Evolutionary conservation across 768 basidiomycete genomes (phyloP), one percentile per base, ranked within the genome.

Genomic region (Lentinula boryana): DNA sequence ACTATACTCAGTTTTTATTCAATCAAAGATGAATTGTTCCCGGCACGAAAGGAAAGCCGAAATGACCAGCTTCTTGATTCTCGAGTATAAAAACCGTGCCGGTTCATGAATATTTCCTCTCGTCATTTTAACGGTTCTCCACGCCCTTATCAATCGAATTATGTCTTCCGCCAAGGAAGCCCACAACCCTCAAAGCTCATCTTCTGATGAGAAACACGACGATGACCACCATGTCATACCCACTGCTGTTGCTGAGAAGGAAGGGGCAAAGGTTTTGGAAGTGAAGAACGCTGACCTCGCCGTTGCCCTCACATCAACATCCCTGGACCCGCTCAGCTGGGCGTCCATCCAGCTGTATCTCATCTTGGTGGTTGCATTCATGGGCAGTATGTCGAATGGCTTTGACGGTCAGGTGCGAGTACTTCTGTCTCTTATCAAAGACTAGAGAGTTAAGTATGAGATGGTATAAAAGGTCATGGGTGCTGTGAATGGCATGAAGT

Each of bases 401-500:
- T 80, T 80, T 46, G 78, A 80, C 58, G 78, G 78, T 18, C 76
- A 57, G 77, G 78, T 77, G 61, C 58, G 73, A 15, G 36, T 5
- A 43, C 60, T 52, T 41, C 55, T 55, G 54, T 43, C 43, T 27
- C 33, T 50, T 38, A 16, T 57, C 56, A 27, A 7, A 43, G 32
- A 5, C 56, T 38, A 5, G 9, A 49, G 6, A 49, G 5, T 38
- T 41, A n/a, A 38, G 27, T 27, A 27, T 27, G 32, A 41, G 13
- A 32, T 31, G 16, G n/a, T 38, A 8, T 53, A 5, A 13, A 23
- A 60, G 79, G 79, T 80, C 18, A 79, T 80, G 77, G 75, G 76
- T 64, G 78, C 76, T 16, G 74, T 80, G 35, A 79, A 78, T 62
- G 78, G 76, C 46, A 79, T 80, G 79, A 66, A 74, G 78, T 79